Base-by-base conservation (phyloP, 2,329 filamentous ascomycete genomes). In the Truncatella angustata region DNA sequence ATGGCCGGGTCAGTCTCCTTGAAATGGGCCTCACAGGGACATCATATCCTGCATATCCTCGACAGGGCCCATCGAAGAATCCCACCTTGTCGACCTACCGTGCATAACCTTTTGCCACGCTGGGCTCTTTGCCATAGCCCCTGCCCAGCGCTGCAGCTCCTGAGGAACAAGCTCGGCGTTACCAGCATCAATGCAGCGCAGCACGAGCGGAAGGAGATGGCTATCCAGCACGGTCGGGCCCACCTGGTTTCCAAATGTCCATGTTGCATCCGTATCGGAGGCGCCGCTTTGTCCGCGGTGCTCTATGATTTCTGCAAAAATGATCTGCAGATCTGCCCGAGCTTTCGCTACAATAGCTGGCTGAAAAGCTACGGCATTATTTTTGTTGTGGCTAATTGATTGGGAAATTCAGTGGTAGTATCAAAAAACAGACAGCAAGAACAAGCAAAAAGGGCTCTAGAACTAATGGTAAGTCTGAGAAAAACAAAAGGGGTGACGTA, bases 121-220 rank as follows among this genome's bases (percentile, higher is more conserved):
- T 2, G 52, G 52, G 3, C 51, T 23, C 16, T 20, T 39, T 18
- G 42, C 40, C 24, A 35, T 16, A 2, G 36, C 21, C 28, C 42
- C 47, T 18, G 52, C 55, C 43, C 56, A 58, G 2, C 24, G 39
- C 24, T 42, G 49, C 37, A 58, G 43, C n/a, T 55, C 52, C 11
- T n/a, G 14, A 7, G 56, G 55, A 26, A 54, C 53, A 21, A 58
- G 42, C 7, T 58, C 53, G 9, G 36, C 48, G 28, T 57, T 51
- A 12, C 53, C 55, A 20, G 47, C 55, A 7, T 58, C 56, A 11
- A 57, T 40, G 49, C 56, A 51, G 20, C 49, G 49, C 35, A 54
- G 49, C 43, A 52, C 49, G 11, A 54, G 49, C 35, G 52, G 52
- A 23, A 54, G 52, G 5, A 54, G 42, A 11, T 54, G 52, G 28